A percentile compares a stretch with the other conserved stretches of the same genome.
Evolutionary conservation across 2,329 filamentous ascomycete species (phyloP).

Genomic region (Aspergillus caelatus): DNA sequence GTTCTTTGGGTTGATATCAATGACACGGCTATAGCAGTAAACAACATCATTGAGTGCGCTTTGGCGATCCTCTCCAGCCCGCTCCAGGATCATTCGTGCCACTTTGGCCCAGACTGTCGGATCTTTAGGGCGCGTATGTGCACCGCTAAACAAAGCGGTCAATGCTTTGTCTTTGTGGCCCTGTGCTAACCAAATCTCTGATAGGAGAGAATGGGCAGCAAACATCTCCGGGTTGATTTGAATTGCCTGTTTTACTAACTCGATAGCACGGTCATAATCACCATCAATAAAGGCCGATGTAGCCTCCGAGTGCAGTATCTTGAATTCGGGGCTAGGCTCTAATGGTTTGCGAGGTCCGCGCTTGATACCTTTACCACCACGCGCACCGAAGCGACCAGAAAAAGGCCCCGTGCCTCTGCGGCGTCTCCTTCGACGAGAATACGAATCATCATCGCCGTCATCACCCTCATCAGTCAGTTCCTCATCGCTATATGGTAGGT

Average conservation of each 20-base stretch:
- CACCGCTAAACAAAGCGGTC: slow-evolving; percentile 59
- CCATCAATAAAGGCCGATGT: slow-evolving; percentile 53
- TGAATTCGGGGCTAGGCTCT: slow-evolving; percentile 53
- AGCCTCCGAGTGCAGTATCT: slow-evolving; percentile 49
- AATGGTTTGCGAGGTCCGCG: slow-evolving; percentile 50
- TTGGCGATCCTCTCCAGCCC: slow-evolving; percentile 49
- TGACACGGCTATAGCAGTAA: slow-evolving; percentile 57
- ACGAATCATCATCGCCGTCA: slow-evolving; percentile 28
- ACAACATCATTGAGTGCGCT: slow-evolving; percentile 51
- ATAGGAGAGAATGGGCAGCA: slow-evolving; percentile 61
- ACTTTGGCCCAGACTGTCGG: slow-evolving; percentile 60
- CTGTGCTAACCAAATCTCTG: slow-evolving; percentile 59
- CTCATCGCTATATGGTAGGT: slow-evolving; percentile 26
- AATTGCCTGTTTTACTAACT: slow-evolving; percentile 52
- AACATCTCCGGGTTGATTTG: slow-evolving; percentile 65
- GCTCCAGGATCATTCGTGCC: slow-evolving; percentile 56
- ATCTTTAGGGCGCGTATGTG: slow-evolving; percentile 59
- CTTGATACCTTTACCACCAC: slow-evolving; percentile 49
- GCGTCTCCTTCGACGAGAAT: slow-evolving; percentile 30
- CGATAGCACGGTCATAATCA: slow-evolving; percentile 48
- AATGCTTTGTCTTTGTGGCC: slow-evolving; percentile 61
- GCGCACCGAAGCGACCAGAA: slow-evolving; percentile 40
- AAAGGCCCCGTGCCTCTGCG: slow-evolving; percentile 37
- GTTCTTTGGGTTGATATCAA: slow-evolving; percentile 55
- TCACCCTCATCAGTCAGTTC: slow-evolving; percentile 28